A percentile compares a stretch with the other conserved stretches of the same genome.
These are phyloP conservation scores for Diaporthe longicolla DNA, from an alignment of 2,329 filamentous ascomycete genomes.

Conservation along the genomic window DNA sequence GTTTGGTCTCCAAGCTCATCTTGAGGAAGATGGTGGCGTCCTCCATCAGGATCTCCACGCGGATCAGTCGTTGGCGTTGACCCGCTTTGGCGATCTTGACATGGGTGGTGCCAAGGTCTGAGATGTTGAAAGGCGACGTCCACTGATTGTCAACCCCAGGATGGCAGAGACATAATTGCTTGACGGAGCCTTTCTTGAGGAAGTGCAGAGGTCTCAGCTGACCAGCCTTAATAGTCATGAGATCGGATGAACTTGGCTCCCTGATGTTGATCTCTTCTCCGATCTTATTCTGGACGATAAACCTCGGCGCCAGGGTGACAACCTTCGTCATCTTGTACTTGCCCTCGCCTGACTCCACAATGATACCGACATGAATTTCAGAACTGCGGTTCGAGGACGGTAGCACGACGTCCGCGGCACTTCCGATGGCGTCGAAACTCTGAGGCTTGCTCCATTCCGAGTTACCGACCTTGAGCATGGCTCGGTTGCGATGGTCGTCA, in stretches of 20 bases:
- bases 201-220: slow-evolving; percentile 90
- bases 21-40: slow-evolving; percentile 94
- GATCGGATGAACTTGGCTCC: slow-evolving; percentile 91
- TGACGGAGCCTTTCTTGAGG: slow-evolving; percentile 84
- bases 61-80: slow-evolving; percentile 88
- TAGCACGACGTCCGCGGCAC: slow-evolving; percentile 88
- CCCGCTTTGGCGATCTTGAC: slow-evolving; percentile 93
- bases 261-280: slow-evolving; percentile 90
- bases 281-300: slow-evolving; percentile 93
- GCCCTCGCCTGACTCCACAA: slow-evolving; percentile 89
- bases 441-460: slow-evolving; percentile 98
- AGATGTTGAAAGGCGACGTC: slow-evolving; percentile 98
- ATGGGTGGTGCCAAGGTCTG: slow-evolving; percentile 91
- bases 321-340: slow-evolving; percentile 99
- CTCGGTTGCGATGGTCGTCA: slow-evolving; percentile 92
- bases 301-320: slow-evolving; percentile 91
- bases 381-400: slow-evolving; percentile 78
- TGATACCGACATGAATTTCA: slow-evolving; percentile 93
- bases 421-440: slow-evolving; percentile 97
- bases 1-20: slow-evolving; percentile 89
- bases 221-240: slow-evolving; percentile 82
- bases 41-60: slow-evolving; percentile 92
- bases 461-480: slow-evolving; percentile 87
- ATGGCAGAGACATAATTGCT: slow-evolving; percentile 94
- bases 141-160: slow-evolving; percentile 96